Evolutionary conservation across 179 eudicot species (phyloP).

Genomic region (Patellifolia procumbens): DNA sequence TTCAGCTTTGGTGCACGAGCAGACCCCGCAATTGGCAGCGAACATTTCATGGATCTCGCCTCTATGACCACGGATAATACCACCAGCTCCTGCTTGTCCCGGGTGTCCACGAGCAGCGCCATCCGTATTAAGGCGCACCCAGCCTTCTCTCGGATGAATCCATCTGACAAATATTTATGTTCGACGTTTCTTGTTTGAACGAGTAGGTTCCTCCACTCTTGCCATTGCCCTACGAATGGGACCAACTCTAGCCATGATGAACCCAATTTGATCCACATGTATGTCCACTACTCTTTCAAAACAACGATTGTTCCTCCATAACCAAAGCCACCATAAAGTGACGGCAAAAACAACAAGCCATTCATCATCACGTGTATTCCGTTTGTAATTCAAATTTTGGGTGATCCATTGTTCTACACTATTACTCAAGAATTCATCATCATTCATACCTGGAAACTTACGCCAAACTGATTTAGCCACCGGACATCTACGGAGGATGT

Average conservation of each 20-base stretch:
- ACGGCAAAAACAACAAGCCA: neutral
- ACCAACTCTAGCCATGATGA: neutral
- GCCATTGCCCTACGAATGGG: no score
- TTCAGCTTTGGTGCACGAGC: neutral
- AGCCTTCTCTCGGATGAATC: neutral
- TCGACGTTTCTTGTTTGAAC: accelerated
- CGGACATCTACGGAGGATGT: neutral
- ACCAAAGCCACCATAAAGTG: neutral
- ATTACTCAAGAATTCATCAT: accelerated
- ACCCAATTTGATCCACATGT: neutral
- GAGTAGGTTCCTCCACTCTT: accelerated
- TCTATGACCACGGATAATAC: neutral
- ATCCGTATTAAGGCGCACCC: neutral
- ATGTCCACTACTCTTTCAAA: neutral
- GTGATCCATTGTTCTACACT: no score
- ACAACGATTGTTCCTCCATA: neutral
- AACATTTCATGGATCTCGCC: neutral
- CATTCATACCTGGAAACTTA: neutral
- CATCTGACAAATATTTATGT: neutral
- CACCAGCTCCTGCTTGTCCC: neutral
- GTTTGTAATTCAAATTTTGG: neutral
- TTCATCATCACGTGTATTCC: accelerated
- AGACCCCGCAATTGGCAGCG: neutral
- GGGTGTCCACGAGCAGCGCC: neutral
- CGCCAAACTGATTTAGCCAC: neutral